These are phyloP conservation scores for Solanum bulbocastanum DNA, from an alignment of 257 asterid genomes.

Conservation along the genomic window DNA sequence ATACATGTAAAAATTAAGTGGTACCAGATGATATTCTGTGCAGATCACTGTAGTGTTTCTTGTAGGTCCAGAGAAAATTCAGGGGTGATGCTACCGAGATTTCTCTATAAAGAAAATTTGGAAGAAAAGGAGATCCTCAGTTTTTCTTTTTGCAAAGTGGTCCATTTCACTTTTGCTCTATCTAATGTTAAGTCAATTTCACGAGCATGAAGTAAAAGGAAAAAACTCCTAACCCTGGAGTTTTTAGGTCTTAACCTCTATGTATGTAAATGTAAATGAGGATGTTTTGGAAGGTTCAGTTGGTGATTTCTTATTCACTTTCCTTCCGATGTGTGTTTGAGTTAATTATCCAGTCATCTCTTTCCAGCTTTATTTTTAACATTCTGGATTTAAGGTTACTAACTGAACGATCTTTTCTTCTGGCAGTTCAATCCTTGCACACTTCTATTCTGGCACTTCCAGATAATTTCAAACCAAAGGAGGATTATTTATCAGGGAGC, in stretches of 20 bases:
- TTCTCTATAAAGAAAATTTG: background rate
- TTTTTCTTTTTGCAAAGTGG: background rate
- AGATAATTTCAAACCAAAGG: slow-evolving; percentile 55
- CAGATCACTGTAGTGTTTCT: background rate
- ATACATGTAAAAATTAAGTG: background rate
- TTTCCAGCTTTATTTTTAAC: background rate
- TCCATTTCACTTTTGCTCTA: background rate
- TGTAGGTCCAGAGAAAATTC: background rate
- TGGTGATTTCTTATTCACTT: background rate
- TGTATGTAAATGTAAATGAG: background rate
- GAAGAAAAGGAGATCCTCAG: background rate
- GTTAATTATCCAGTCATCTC: background rate
- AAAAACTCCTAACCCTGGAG: background rate
- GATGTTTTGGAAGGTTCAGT: background rate
- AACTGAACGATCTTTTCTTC: background rate
- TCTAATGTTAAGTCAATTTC: background rate
- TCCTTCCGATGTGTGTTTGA: background rate
- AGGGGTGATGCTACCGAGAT: background rate
- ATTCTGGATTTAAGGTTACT: background rate
- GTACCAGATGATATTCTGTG: background rate
- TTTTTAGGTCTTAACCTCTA: background rate
- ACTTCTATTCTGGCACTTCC: slow-evolving; percentile 70
- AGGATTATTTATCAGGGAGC: slow-evolving; percentile 38
- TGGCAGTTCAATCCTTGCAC: slow-evolving; percentile 45
- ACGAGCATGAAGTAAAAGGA: background rate